These are phyloP conservation scores for Mycena belliarum DNA, from an alignment of 768 basidiomycete species.

Conservation along the genomic window DNA sequence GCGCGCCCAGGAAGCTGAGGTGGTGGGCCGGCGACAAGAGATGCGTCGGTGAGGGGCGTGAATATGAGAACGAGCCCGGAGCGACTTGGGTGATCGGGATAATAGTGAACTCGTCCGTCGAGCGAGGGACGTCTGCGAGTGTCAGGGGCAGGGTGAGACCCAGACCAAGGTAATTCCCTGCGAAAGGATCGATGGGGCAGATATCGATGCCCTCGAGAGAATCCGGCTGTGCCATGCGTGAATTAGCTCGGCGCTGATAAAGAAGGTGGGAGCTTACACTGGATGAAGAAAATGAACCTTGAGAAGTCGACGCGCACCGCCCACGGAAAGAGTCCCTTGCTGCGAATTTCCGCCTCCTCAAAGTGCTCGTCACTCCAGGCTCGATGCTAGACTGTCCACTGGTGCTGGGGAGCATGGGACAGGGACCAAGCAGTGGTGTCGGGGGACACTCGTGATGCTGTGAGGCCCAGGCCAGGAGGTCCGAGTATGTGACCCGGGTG, in stretches of 20 bases:
- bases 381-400: neutral
- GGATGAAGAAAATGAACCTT: neutral
- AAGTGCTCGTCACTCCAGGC: neutral
- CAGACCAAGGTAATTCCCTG: constrained; percentile 10
- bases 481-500: neutral
- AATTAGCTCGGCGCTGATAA: neutral
- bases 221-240: neutral
- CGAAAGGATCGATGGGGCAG: constrained; percentile 5
- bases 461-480: constrained; percentile 4
- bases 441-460: neutral
- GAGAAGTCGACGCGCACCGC: neutral
- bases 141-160: neutral
- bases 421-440: neutral
- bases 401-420: neutral
- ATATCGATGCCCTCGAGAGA: neutral
- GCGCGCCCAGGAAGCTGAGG: neutral
- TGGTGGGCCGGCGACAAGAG: neutral
- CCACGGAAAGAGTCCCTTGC: neutral
- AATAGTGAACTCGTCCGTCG: neutral
- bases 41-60: neutral
- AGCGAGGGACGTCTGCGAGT: neutral
- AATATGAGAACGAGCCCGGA: neutral
- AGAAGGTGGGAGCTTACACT: neutral
- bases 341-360: neutral
- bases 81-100: constrained; percentile 2